A percentile compares a stretch with the other conserved stretches of the same genome.
These are phyloP conservation scores for Magnolia officinalis DNA, from an alignment of 164 flowering plant species.

Conservation along the genomic window DNA sequence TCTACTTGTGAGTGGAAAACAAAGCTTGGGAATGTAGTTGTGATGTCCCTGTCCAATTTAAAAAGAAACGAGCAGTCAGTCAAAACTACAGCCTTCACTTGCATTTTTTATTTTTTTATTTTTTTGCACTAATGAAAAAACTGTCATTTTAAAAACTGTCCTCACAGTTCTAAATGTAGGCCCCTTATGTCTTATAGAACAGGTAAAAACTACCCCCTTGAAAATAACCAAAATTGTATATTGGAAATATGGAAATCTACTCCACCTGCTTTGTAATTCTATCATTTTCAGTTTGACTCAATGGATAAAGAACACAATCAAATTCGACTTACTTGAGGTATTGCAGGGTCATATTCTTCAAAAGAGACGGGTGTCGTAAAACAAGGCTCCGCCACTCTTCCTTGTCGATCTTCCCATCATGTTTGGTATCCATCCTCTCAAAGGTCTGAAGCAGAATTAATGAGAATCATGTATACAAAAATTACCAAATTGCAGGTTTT, in stretches of 20 bases:
- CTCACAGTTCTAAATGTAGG: too few relatives aligned
- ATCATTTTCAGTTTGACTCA: background rate
- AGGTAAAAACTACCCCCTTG: too few relatives aligned
- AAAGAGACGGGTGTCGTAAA: constrained; percentile 77
- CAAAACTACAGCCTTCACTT: background rate
- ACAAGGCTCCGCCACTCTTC: constrained; percentile 97
- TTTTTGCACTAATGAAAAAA: too few relatives aligned
- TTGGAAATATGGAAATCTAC: too few relatives aligned
- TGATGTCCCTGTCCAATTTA: constrained; percentile 49
- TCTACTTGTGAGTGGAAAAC: constrained; percentile 65
- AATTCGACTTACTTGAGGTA: constrained; percentile 67
- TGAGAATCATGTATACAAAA: background rate
- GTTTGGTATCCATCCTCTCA: constrained; percentile 97
- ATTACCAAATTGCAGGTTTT: too few relatives aligned
- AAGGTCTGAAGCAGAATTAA: constrained; percentile 55
- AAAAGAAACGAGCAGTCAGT: background rate
- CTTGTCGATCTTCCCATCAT: constrained; percentile 94
- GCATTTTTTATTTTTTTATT: too few relatives aligned
- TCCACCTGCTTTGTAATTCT: too few relatives aligned
- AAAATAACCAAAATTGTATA: too few relatives aligned
- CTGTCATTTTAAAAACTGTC: too few relatives aligned
- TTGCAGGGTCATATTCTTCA: constrained; percentile 94
- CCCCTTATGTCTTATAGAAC: too few relatives aligned
- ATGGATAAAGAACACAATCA: background rate
- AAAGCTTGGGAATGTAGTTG: constrained; percentile 65